These are phyloP conservation scores for Triangularia setosa DNA, from an alignment of 2,329 filamentous ascomycete species.

Conservation along the genomic window DNA sequence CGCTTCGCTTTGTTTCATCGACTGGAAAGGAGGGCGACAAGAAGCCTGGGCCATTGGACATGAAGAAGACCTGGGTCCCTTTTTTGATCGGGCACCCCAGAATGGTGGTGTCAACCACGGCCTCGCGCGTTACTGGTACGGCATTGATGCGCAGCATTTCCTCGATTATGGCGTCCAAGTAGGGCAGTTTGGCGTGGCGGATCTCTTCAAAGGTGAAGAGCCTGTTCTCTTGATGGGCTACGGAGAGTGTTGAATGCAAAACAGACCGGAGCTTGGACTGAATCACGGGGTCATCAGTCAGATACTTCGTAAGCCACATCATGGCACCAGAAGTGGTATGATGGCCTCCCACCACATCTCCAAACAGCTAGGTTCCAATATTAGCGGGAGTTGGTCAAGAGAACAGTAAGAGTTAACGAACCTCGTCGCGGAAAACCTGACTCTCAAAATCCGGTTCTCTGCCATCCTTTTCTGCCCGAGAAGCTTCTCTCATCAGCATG, in stretches of 20 bases:
- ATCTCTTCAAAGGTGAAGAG: slow-evolving; percentile 3
- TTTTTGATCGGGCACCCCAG: slow-evolving; percentile 1
- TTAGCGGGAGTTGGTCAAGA: neutral
- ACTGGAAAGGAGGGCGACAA: neutral
- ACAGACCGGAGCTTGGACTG: slow-evolving; percentile 22
- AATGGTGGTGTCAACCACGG: neutral
- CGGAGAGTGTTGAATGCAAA: slow-evolving; percentile 29
- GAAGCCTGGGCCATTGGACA: neutral
- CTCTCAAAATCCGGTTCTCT: slow-evolving; percentile 1
- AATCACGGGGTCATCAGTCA: slow-evolving; percentile 24
- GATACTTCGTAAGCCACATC: slow-evolving; percentile 28
- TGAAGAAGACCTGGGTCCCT: neutral
- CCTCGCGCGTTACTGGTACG: neutral
- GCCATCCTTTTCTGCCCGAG: neutral
- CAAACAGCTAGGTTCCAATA: slow-evolving; percentile 28
- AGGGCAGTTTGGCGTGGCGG: slow-evolving; percentile 1
- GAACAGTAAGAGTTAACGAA: neutral
- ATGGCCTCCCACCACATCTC: slow-evolving; percentile 32
- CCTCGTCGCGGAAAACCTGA: neutral
- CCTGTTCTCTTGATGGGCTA: slow-evolving; percentile 5
- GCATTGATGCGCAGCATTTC: slow-evolving; percentile 5
- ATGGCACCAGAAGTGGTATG: slow-evolving; percentile 32
- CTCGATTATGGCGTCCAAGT: slow-evolving; percentile 1
- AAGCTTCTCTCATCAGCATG: slow-evolving; percentile 1
- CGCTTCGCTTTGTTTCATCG: neutral